Percentiles rank a stretch among this genome's conserved stretches.
These are phyloP conservation scores for Clavaria fumosa DNA, from an alignment of 768 basidiomycete species.

Conservation along the genomic window DNA sequence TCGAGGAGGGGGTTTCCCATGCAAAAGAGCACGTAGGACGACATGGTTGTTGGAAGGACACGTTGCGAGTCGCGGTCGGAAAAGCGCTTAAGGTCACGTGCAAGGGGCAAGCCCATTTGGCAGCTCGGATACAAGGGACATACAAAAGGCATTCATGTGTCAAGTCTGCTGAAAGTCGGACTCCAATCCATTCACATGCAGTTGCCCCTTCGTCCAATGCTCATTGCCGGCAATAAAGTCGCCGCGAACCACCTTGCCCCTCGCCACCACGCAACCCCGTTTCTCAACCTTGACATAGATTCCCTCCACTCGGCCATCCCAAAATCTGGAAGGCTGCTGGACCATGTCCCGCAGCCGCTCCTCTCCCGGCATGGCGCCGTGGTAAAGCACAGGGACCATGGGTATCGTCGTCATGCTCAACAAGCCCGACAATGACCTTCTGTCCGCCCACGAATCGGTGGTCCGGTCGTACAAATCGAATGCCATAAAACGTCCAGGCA, in stretches of 20 bases:
- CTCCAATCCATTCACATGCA: conserved; percentile 23
- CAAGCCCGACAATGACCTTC: conserved; percentile 19
- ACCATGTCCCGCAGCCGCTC: conserved; percentile 30
- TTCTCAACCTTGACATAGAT: conserved; percentile 42
- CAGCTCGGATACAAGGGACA: too few species aligned
- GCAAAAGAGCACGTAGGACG: conserved; percentile 60
- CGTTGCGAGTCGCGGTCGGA: background rate
- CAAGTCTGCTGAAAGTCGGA: background rate
- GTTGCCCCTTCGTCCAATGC: conserved; percentile 35
- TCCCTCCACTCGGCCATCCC: conserved; percentile 36
- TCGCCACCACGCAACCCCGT: conserved; percentile 22
- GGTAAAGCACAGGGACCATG: conserved; percentile 28
- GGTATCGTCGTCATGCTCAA: conserved; percentile 26
- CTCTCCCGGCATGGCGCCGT: conserved; percentile 27
- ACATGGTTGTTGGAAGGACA: conserved; percentile 22
- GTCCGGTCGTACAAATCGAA: conserved; percentile 45
- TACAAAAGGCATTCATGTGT: too few species aligned
- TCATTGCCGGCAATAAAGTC: conserved; percentile 52
- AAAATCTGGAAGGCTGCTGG: conserved; percentile 27
- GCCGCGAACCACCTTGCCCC: conserved; percentile 41
- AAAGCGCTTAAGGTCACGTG: background rate
- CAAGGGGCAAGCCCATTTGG: too few species aligned
- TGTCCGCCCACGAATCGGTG: conserved; percentile 25
- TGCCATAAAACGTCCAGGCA: conserved; percentile 42
- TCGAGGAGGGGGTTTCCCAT: conserved; percentile 95